A percentile compares a stretch with the other conserved stretches of the same genome.
Evolutionary conservation across 768 basidiomycete genomes (phyloP).

Genomic region (Thelephora aurantiotincta): DNA sequence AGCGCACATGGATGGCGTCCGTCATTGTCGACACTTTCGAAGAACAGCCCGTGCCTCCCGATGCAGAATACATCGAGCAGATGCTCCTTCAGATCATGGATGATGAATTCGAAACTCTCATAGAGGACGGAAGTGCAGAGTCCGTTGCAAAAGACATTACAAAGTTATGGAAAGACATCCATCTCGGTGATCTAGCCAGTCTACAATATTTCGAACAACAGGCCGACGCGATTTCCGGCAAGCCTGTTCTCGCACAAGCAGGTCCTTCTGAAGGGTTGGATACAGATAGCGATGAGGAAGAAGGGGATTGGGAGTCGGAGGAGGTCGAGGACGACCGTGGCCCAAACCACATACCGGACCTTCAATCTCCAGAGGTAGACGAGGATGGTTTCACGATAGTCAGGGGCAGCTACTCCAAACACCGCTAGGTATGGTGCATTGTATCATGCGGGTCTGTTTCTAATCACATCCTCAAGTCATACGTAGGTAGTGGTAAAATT

Average conservation of each 20-base stretch:
- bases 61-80: conserved; percentile 70
- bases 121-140: conserved; percentile 80
- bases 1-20: conserved; percentile 77
- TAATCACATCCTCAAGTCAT: not conserved
- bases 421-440: conserved; percentile 7
- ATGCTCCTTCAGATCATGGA: conserved; percentile 70
- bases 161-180: conserved; percentile 45
- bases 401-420: conserved; percentile 31
- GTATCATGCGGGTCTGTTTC: not conserved
- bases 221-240: conserved; percentile 44
- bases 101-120: conserved; percentile 73
- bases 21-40: conserved; percentile 73
- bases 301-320: conserved; percentile 25
- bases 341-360: conserved; percentile 39
- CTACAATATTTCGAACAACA: conserved; percentile 50
- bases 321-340: conserved; percentile 29
- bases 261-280: conserved; percentile 18
- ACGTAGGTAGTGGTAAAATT: not conserved
- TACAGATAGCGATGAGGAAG: conserved; percentile 15
- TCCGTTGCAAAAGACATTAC: conserved; percentile 62
- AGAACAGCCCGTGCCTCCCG: conserved; percentile 28
- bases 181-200: conserved; percentile 28
- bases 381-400: conserved; percentile 90
- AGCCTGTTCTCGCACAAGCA: conserved; percentile 32
- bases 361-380: conserved; percentile 49